A percentile compares a stretch with the other conserved stretches of the same genome.
phyloP scores from a whole-genome alignment of 345 rosid genomes.

The Acer saccharum region DNA sequence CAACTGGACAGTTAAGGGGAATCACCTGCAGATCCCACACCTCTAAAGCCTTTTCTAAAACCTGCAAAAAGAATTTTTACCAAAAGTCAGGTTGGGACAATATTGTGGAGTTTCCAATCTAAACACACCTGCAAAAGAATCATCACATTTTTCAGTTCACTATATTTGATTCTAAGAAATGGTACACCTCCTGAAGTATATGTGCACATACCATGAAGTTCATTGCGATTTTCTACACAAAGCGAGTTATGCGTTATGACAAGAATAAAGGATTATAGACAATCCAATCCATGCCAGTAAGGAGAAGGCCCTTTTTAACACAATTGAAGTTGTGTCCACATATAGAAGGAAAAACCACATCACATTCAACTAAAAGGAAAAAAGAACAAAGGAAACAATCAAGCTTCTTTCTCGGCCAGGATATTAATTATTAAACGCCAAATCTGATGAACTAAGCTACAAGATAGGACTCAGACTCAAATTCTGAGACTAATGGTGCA shows the following conservation, averaged over 20 bases:
- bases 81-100: conserved; percentile 4
- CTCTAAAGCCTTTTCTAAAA: conserved; percentile 88
- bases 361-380: neutral
- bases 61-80: conserved; percentile 40
- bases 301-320: neutral
- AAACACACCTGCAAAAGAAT: conserved; percentile 1
- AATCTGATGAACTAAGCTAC: neutral
- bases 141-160: neutral
- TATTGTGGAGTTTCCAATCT: conserved; percentile 18
- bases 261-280: neutral
- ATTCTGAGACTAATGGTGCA: neutral
- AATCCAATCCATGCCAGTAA: neutral
- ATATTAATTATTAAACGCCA: neutral
- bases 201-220: neutral
- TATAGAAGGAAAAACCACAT: neutral
- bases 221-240: neutral
- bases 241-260: neutral
- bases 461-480: neutral
- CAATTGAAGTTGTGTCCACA: neutral
- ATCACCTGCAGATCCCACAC: conserved; percentile 94
- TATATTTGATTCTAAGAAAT: neutral
- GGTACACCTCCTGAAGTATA: neutral
- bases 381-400: neutral
- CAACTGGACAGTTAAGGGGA: conserved; percentile 83
- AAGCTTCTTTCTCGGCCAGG: neutral